Evolutionary conservation across 805 yeast genomes (phyloP), one percentile per base, ranked within the genome.

Genomic region (Pichia membranifaciens): DNA sequence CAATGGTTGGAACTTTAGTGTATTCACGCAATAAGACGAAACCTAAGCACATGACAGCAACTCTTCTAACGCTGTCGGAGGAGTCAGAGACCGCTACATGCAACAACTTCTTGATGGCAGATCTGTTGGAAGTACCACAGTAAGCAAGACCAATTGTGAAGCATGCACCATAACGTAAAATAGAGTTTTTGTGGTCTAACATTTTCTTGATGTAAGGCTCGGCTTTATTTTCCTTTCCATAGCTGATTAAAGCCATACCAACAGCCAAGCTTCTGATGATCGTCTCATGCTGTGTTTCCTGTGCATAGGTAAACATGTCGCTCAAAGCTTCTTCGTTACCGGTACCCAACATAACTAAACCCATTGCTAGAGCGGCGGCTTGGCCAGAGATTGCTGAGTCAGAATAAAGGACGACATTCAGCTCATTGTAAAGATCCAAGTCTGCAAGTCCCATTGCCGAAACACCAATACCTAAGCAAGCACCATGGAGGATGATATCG

Each of bases 1-100:
- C 97, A 70, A 93, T 85, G 56, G 95, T 84, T 48, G 99, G 99
- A 18, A 93, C 91, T 0, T 96, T 89, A 15, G 89, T 82, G 66
- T 88, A 87, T 64, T 90, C 95, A 61, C 96, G 86, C 50, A 91
- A 75, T 56, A 93, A 74, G 41, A 93, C 83, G 68, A 93, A 93
- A 18, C 99, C 99, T 45, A 93, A 75, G 7, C 89, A 82, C 66
- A 84, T 82, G 15, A 91, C 97, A 2, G 99, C 87, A 1, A 96
- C 96, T 67, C 99, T 83, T 72, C 99, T 84, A 41, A 93, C 98
- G 60, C 87, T 96, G 66, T 93, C 97, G 49, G 86, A 82, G 1
- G 97, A 93, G 64, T 93, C 99, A 13, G 96, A 87, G 15, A 93
- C 99, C 3, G 99, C 99, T 60, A 82, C 76, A 66, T 93, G 98